Percentiles rank a stretch among this genome's conserved stretches.
phyloP scores from a whole-genome alignment of 345 rosid genomes.

The Hibiscus syriacus region DNA sequence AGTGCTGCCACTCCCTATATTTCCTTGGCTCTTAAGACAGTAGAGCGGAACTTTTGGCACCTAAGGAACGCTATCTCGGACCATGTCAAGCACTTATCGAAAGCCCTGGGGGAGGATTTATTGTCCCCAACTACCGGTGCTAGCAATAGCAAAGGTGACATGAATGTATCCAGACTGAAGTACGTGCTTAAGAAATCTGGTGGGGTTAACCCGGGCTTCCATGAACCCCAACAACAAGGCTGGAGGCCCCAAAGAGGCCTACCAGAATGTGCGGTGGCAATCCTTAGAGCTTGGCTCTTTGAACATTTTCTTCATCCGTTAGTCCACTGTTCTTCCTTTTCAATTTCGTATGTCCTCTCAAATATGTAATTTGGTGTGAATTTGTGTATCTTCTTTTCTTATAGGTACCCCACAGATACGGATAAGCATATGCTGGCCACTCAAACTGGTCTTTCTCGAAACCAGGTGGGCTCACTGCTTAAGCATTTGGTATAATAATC shows the following conservation, averaged over 20 bases:
- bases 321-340: slow-evolving; percentile 9
- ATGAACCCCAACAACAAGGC: slow-evolving; percentile 43
- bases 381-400: slow-evolving; percentile 3
- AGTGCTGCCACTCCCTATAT: slow-evolving; percentile 46
- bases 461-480: slow-evolving; percentile 37
- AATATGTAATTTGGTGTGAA: background rate
- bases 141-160: slow-evolving; percentile 20
- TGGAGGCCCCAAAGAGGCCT: slow-evolving; percentile 72
- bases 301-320: slow-evolving; percentile 81
- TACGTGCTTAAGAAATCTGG: slow-evolving; percentile 23
- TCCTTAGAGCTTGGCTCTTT: slow-evolving; percentile 60
- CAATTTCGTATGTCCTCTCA: background rate
- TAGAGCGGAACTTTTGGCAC: slow-evolving; percentile 39
- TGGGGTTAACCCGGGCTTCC: slow-evolving; percentile 30
- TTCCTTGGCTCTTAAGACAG: slow-evolving; percentile 34
- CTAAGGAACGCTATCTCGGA: slow-evolving; percentile 35
- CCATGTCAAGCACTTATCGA: slow-evolving; percentile 33
- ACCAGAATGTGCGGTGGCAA: slow-evolving; percentile 51
- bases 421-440: slow-evolving; percentile 59
- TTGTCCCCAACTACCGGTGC: slow-evolving; percentile 18
- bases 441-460: slow-evolving; percentile 53
- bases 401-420: slow-evolving; percentile 54
- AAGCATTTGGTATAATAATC: background rate
- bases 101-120: slow-evolving; percentile 32
- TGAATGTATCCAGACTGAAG: slow-evolving; percentile 16